A percentile compares a stretch with the other conserved stretches of the same genome.
Evolutionary conservation across 495 filamentous ascomycete species (phyloP).

Genomic region (Barbatosphaeria neglecta): DNA sequence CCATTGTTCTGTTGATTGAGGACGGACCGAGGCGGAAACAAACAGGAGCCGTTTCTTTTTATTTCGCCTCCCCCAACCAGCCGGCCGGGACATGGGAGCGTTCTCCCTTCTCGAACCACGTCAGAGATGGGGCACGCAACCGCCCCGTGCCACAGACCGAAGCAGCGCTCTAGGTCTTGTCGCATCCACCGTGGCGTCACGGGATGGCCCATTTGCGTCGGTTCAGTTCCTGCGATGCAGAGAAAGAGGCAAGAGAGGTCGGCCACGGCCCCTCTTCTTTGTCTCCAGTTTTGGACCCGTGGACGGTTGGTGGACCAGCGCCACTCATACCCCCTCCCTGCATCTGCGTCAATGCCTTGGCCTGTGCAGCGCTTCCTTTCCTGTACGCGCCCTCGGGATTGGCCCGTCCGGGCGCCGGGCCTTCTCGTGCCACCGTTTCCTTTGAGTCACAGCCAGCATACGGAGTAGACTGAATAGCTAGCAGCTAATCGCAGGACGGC

Average conservation of each 20-base stretch:
- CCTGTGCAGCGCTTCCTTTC: conserved; percentile 1
- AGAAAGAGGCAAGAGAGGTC: conserved; percentile 8
- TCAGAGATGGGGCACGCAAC: too few relatives aligned
- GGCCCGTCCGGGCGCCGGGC: neutral
- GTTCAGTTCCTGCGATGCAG: conserved; percentile 15
- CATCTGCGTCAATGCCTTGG: conserved; percentile 23
- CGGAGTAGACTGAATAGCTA: neutral
- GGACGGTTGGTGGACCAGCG: neutral
- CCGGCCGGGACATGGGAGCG: too few relatives aligned
- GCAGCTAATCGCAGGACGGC: too few relatives aligned
- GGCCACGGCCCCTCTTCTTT: neutral
- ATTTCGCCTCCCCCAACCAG: too few relatives aligned
- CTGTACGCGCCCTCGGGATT: neutral
- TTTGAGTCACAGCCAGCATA: neutral
- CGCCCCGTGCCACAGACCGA: too few relatives aligned
- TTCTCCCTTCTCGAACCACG: too few relatives aligned
- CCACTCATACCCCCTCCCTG: conserved; percentile 8
- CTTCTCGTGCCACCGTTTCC: neutral
- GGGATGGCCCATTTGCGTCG: conserved; percentile 10
- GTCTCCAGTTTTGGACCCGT: too few relatives aligned
- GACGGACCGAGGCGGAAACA: too few relatives aligned
- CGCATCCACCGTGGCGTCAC: conserved; percentile 9
- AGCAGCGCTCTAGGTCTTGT: conserved; percentile 1
- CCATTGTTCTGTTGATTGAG: too few relatives aligned
- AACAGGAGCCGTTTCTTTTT: too few relatives aligned